A percentile compares a stretch with the other conserved stretches of the same genome.
Conservation (phyloP, 108 stramenopile genomes). For the Licmophora abbreviata region DNA sequence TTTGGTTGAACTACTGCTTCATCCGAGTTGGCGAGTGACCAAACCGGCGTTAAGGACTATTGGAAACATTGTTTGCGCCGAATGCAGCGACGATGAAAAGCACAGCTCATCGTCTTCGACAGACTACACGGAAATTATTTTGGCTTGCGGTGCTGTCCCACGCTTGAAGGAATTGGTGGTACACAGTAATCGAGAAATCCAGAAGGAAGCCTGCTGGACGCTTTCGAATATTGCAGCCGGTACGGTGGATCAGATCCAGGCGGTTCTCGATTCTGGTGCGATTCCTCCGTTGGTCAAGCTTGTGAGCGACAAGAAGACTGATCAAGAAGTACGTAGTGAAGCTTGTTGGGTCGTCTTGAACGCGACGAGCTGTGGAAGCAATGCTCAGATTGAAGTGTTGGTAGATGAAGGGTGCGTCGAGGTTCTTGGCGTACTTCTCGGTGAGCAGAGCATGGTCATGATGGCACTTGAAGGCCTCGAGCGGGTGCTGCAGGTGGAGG, state of each 20-base stretch:
- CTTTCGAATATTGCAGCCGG: constrained; percentile 96
- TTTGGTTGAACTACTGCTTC: constrained; percentile 83
- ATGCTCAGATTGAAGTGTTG: constrained; percentile 86
- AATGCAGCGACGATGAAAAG: constrained; percentile 70
- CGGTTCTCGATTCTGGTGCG: constrained; percentile 91
- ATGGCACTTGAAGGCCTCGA: constrained; percentile 97
- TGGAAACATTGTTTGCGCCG: constrained; percentile 96
- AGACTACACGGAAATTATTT: constrained; percentile 92
- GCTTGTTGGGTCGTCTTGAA: constrained; percentile 98
- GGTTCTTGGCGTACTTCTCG: constrained; percentile 79
- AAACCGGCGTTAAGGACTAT: constrained; percentile 94
- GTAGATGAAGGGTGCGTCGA: constrained; percentile 89
- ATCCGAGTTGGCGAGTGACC: constrained; percentile 85
- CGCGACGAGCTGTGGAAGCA: constrained; percentile 94
- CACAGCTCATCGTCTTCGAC: constrained; percentile 29
- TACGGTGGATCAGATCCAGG: constrained; percentile 92
- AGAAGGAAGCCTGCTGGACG: constrained; percentile 98
- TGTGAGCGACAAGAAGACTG: constrained; percentile 66
- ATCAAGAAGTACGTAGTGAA: constrained; percentile 91
- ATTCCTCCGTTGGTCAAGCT: constrained; percentile 85
- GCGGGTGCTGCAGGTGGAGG: constrained; percentile 87
- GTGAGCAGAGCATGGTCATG: constrained; percentile 88
- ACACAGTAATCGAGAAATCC: constrained; percentile 91
- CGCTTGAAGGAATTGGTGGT: constrained; percentile 74
- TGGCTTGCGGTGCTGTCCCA: constrained; percentile 88